These are phyloP conservation scores for Allium fistulosum DNA, from an alignment of 106 monocot genomes.

Conservation along the genomic window DNA sequence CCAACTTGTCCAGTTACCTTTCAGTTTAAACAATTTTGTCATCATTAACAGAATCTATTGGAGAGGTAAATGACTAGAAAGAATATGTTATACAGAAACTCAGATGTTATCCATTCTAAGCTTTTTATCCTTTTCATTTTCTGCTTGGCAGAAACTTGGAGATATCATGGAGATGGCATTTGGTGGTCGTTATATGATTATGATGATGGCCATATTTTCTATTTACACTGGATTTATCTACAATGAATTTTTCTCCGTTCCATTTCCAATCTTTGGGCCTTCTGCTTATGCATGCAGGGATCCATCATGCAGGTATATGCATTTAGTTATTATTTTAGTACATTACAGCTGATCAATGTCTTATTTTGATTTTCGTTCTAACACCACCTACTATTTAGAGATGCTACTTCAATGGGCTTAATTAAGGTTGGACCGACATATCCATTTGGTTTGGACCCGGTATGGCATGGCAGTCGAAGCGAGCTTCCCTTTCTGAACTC, in stretches of 20 bases:
- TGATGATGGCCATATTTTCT: slow-evolving; percentile 94
- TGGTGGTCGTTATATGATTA: slow-evolving; percentile 90
- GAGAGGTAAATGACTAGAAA: too few relatives aligned
- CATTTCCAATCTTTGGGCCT: slow-evolving; percentile 84
- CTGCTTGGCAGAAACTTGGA: slow-evolving; percentile 69
- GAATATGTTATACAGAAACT: too few relatives aligned
- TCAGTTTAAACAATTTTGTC: too few relatives aligned
- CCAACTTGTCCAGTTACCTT: too few relatives aligned
- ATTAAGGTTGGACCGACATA: slow-evolving; percentile 68
- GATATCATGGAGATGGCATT: slow-evolving; percentile 98
- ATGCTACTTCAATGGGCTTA: slow-evolving; percentile 74
- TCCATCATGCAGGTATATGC: slow-evolving; percentile 76
- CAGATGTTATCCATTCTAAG: background rate
- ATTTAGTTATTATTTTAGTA: background rate
- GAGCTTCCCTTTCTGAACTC: slow-evolving; percentile 98
- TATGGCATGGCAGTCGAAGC: slow-evolving; percentile 87
- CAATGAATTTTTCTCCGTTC: slow-evolving; percentile 96
- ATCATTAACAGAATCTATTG: too few relatives aligned
- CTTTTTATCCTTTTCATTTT: background rate
- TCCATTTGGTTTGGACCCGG: slow-evolving; percentile 95
- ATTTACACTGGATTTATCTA: slow-evolving; percentile 97
- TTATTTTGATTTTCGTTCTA: background rate
- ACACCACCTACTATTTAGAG: slow-evolving; percentile 26
- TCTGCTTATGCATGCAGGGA: slow-evolving; percentile 97
- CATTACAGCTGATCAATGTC: background rate